phyloP scores from a whole-genome alignment of 2,329 filamentous ascomycete species.

The Pseudogymnoascus sp. region DNA sequence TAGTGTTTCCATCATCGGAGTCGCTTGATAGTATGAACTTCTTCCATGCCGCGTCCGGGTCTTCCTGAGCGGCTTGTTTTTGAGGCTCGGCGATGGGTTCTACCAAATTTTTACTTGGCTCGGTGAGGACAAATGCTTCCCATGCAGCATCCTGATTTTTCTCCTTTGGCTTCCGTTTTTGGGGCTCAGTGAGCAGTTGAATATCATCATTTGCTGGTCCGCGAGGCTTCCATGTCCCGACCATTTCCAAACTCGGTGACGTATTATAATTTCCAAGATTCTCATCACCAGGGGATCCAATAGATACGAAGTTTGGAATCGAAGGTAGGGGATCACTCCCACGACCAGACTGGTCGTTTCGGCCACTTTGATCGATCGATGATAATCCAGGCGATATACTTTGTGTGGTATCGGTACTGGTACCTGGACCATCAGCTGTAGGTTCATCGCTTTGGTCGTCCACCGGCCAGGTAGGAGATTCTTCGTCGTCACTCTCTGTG shows the following conservation, averaged over 20 bases:
- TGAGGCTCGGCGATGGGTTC: background rate
- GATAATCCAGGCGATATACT: background rate
- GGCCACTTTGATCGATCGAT: background rate
- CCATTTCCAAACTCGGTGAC: background rate
- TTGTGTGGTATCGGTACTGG: background rate
- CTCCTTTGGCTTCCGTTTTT: background rate
- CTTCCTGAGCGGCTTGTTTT: constrained; percentile 1
- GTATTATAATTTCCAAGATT: background rate
- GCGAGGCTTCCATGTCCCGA: background rate
- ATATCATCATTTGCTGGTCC: background rate
- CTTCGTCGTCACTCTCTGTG: constrained; percentile 7
- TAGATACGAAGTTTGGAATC: background rate
- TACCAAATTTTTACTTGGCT: background rate
- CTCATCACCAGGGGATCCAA: background rate
- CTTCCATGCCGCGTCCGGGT: constrained; percentile 21
- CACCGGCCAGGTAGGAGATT: background rate
- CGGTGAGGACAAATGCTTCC: background rate
- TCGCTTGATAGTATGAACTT: constrained; percentile 23
- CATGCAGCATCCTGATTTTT: background rate
- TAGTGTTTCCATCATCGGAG: constrained; percentile 5
- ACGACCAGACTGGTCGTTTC: background rate
- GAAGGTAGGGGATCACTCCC: background rate
- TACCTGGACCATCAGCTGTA: background rate
- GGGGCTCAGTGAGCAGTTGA: background rate
- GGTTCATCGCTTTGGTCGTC: background rate